These are phyloP conservation scores for Moniliella sp. DNA, from an alignment of 1,284 basidiomycete species.

Conservation along the genomic window DNA sequence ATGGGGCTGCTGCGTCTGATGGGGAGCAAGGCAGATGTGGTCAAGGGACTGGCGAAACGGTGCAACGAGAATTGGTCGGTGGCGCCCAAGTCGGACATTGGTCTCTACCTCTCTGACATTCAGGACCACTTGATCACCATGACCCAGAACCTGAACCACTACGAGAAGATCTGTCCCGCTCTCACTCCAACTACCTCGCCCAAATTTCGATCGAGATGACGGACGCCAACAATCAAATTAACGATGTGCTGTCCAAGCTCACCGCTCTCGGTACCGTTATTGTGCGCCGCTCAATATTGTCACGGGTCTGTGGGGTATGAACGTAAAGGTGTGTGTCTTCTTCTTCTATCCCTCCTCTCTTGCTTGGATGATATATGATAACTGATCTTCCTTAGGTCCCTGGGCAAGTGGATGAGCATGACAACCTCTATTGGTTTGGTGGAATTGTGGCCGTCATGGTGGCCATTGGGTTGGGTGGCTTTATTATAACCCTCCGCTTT, in stretches of 20 bases:
- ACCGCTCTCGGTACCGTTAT: constrained; percentile 1
- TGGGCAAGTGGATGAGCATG: constrained; percentile 16
- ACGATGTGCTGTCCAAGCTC: constrained; percentile 2
- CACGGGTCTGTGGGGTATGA: constrained; percentile 3
- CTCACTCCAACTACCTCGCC: constrained; percentile 1
- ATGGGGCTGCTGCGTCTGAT: constrained; percentile 83
- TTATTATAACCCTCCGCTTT: no score
- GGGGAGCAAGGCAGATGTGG: constrained; percentile 98
- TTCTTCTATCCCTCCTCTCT: no score
- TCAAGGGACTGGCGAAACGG: constrained; percentile 89
- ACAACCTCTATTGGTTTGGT: not conserved
- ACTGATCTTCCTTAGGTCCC: no score
- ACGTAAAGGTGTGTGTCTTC: not conserved
- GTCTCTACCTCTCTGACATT: constrained; percentile 1
- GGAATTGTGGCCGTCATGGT: not conserved
- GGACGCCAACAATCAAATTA: constrained; percentile 1
- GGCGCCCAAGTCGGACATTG: constrained; percentile 54
- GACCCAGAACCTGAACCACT: not conserved
- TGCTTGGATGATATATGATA: no score
- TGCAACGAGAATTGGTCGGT: constrained; percentile 96
- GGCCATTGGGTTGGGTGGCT: no score
- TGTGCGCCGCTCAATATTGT: constrained; percentile 1
- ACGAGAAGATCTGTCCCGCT: not conserved
- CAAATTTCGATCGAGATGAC: constrained; percentile 1
- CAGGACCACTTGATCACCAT: constrained; percentile 1